These are phyloP conservation scores for Malus domestica DNA, from an alignment of 306 rosid genomes.

Conservation along the genomic window ASM211411v1 NC_041793.1:36808001-36808500, in stretches of 20 bases:
- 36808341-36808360: neutral
- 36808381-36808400: no score
- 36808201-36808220: no score
- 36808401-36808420: no score
- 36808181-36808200: no score
- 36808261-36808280: neutral
- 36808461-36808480: fast-evolving
- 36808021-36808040: neutral
- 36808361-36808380: neutral
- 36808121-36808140: no score
- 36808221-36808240: no score
- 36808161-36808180: no score
- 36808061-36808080: neutral
- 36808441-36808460: no score
- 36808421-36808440: no score
- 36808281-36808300: neutral
- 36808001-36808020: neutral
- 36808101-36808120: neutral
- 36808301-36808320: neutral
- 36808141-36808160: no score
- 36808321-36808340: neutral
- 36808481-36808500: no score
- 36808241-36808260: neutral
- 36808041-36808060: neutral
- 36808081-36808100: neutral